These are phyloP conservation scores for Clausena lansium DNA, from an alignment of 345 rosid genomes.

Conservation along the genomic window DNA sequence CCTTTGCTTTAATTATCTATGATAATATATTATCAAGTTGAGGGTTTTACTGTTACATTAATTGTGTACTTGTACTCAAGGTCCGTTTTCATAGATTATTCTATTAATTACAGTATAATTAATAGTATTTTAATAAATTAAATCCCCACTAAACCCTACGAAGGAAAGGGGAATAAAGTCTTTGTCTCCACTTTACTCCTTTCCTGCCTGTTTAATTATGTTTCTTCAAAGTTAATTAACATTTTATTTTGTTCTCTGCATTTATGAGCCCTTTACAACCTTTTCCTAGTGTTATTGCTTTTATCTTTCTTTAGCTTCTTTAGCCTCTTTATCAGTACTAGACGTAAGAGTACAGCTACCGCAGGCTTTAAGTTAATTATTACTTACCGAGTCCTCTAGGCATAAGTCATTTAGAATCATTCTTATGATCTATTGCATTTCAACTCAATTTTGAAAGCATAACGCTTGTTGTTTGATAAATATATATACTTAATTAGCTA, in stretches of 20 bases:
- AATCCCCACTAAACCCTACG: constrained; percentile 3
- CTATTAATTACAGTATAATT: constrained; percentile 6
- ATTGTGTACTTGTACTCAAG: constrained; percentile 3
- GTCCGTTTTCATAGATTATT: not conserved
- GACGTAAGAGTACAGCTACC: not conserved
- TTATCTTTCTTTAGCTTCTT: constrained; percentile 7
- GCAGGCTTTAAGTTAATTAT: not conserved
- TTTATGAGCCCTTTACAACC: constrained; percentile 23
- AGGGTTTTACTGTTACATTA: constrained; percentile 29
- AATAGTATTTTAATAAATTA: constrained; percentile 8
- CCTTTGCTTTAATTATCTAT: constrained; percentile 4
- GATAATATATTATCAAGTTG: too few species aligned
- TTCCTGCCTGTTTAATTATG: constrained; percentile 26
- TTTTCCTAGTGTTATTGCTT: constrained; percentile 23
- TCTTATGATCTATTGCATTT: not conserved
- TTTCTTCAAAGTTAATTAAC: constrained; percentile 31
- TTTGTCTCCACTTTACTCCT: constrained; percentile 42
- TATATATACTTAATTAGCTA: too few species aligned
- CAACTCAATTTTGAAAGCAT: not conserved
- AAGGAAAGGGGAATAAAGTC: constrained; percentile 24
- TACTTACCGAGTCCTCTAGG: not conserved
- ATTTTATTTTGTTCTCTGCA: constrained; percentile 28
- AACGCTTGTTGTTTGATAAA: too few species aligned
- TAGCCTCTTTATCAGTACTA: not conserved
- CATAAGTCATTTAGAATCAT: not conserved